phyloP scores from a whole-genome alignment of 108 stramenopile genomes.

The Pseudonitzschia pungens region DNA sequence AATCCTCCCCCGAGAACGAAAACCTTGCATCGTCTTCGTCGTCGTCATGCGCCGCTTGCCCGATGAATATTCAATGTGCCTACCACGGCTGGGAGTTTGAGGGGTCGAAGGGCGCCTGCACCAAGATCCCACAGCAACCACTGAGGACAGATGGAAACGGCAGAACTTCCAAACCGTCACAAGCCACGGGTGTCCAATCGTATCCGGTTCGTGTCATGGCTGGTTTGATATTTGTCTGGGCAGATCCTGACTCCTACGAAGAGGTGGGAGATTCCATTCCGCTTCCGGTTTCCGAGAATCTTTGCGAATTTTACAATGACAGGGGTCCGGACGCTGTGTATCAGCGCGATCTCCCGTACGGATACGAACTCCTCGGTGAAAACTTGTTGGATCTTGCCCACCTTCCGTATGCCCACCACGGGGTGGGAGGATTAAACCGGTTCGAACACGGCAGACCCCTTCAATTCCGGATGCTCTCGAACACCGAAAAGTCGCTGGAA shows the following conservation, averaged over 20 bases:
- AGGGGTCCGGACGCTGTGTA: not conserved
- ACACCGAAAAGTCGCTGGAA: not conserved
- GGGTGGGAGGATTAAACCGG: constrained; percentile 26
- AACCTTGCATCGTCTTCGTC: not conserved
- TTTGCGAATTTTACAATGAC: not conserved
- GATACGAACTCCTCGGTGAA: constrained; percentile 29
- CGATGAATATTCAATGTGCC: constrained; percentile 24
- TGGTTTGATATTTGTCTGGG: constrained; percentile 37
- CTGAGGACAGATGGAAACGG: not conserved
- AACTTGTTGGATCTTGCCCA: constrained; percentile 30
- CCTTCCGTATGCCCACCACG: constrained; percentile 33
- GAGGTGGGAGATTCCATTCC: constrained; percentile 11
- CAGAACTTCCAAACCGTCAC: not conserved
- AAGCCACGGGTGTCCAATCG: constrained; percentile 17
- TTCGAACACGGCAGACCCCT: constrained; percentile 1
- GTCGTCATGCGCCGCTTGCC: not conserved
- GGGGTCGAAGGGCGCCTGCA: constrained; percentile 17
- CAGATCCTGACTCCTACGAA: constrained; percentile 17
- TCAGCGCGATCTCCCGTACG: constrained; percentile 36
- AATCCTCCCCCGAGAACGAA: not conserved
- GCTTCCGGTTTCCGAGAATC: constrained; percentile 16
- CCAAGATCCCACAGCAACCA: constrained; percentile 25
- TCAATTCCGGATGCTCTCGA: constrained; percentile 20
- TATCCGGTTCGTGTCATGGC: constrained; percentile 24
- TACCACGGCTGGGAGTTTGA: constrained; percentile 45